Evolutionary conservation across 2,329 filamentous ascomycete genomes (phyloP), one percentile per base, ranked within the genome.

Genomic region (Aspergillus arachidicola): DNA sequence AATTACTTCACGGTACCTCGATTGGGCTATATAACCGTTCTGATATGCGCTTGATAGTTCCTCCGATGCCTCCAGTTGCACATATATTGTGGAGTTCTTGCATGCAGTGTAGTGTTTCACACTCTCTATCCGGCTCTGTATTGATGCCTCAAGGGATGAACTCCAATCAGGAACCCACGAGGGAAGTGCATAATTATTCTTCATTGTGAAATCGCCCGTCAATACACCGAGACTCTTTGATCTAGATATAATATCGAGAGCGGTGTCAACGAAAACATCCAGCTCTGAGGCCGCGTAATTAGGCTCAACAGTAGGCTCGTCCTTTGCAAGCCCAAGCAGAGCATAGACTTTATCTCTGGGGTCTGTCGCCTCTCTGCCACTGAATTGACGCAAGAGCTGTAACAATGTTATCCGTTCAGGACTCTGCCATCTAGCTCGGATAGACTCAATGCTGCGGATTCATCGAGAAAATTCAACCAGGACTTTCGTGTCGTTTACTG

Each of bases 21-120:
- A 0, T 5, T 1, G 10, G n/a, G 0, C 5, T 23, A 21, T 16
- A 6, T 5, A 5, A 3, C 21, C 0, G 4, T 5, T 6, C 4
- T 23, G 2, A 12, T 23, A 23, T 23, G 4, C n/a, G 0, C 9
- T 2, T 0, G 2, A 10, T 0, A 23, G 2, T 1, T 23, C 10
- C 10, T 12, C 1, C 5, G 43, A 14, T 16, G 0, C 4, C 11
- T 23, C n/a, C 43, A 6, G 7, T 46, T 14, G n/a, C 21, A 46
- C 43, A 16, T 46, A 6, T 3, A 46, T 23, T 6, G n/a, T 4
- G 2, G 43, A 23, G 4, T 23, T 6, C 0, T 14, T 23, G 43
- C 43, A 46, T 6, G 43, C 43, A 1, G 10, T 14, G 14, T 46
- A 46, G 10, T 46, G n/a, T 23, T 14, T 14, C 14, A 23, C 43